Conservation (phyloP, 225 moss, liverwort and hornwort species). For the Pseudoscleropodium purum region DNA sequence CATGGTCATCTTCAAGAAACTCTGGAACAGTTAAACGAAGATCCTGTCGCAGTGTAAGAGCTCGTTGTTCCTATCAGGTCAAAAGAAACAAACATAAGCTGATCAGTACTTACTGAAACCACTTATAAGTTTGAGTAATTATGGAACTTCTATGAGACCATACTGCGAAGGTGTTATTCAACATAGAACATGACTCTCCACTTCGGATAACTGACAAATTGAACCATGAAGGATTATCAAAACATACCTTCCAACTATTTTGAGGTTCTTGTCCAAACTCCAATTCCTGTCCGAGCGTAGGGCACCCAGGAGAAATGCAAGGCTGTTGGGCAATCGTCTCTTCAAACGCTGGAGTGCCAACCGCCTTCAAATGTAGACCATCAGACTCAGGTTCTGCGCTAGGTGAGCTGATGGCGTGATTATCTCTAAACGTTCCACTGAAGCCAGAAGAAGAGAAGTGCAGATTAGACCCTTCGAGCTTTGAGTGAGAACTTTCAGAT, state of each 20-base stretch:
- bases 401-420: neutral
- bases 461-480: neutral
- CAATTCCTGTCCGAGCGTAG: slow-evolving; percentile 3
- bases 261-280: slow-evolving; percentile 4
- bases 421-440: neutral
- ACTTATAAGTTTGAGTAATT: neutral
- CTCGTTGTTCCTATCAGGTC: slow-evolving; percentile 29
- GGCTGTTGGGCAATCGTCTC: neutral
- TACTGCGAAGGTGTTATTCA: neutral
- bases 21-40: slow-evolving; percentile 38
- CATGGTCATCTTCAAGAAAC: slow-evolving; percentile 6
- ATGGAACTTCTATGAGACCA: neutral
- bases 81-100: neutral
- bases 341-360: neutral
- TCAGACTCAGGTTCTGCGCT: neutral
- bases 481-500: neutral
- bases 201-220: neutral
- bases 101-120: neutral
- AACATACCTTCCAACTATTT: slow-evolving; percentile 31
- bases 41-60: slow-evolving; percentile 37
- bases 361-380: slow-evolving; percentile 4
- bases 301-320: neutral
- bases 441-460: neutral
- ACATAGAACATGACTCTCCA: neutral
- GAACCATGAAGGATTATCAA: neutral